Percentiles rank a stretch among this genome's conserved stretches.
phyloP scores from a whole-genome alignment of 257 asterid species.

The Scutellaria galericulata region DNA sequence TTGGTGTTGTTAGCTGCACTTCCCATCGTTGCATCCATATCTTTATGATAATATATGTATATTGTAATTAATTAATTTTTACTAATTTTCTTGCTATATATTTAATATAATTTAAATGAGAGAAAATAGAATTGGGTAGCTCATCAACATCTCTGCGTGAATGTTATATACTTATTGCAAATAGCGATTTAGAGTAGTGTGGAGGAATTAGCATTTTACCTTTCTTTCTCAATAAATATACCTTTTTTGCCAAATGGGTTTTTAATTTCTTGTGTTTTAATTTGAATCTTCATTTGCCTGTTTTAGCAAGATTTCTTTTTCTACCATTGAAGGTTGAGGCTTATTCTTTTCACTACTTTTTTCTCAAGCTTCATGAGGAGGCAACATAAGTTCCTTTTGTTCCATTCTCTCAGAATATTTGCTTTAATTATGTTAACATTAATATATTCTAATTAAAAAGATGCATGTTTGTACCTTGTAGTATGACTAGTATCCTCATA shows the following conservation, averaged over 20 bases:
- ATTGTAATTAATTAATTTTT: background rate
- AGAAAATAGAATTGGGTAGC: too few relatives aligned
- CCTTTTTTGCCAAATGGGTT: constrained; percentile 29
- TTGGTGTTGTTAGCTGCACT: background rate
- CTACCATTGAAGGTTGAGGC: constrained; percentile 29
- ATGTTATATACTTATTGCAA: too few relatives aligned
- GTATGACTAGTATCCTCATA: too few relatives aligned
- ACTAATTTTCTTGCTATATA: too few relatives aligned
- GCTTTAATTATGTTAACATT: background rate
- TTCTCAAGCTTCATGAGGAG: constrained; percentile 29
- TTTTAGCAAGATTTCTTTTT: constrained; percentile 12
- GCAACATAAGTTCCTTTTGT: constrained; percentile 15
- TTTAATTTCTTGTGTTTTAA: background rate
- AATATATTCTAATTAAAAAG: too few relatives aligned
- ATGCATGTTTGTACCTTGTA: too few relatives aligned
- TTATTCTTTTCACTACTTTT: constrained; percentile 31
- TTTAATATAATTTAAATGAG: too few relatives aligned
- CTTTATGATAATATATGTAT: background rate
- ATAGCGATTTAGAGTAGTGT: too few relatives aligned
- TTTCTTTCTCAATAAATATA: constrained; percentile 37
- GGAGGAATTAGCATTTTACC: constrained; percentile 11
- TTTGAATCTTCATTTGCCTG: background rate
- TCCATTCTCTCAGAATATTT: background rate
- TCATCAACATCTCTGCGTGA: too few relatives aligned
- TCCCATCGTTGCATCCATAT: constrained; percentile 23